These are phyloP conservation scores for Epichloe gansuensis DNA, from an alignment of 2,329 filamentous ascomycete species.

Conservation along the genomic window DNA sequence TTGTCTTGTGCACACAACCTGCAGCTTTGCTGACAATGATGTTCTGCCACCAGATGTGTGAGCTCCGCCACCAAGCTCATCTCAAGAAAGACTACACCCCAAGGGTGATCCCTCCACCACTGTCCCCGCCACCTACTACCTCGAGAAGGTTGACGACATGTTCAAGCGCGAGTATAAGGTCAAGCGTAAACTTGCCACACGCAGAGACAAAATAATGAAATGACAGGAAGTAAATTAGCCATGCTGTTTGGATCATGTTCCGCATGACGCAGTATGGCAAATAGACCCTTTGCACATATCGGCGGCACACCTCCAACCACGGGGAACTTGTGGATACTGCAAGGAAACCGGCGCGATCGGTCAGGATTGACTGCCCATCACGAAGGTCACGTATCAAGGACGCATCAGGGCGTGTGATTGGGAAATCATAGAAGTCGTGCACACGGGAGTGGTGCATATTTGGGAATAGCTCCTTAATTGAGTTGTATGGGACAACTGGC, in stretches of 20 bases:
- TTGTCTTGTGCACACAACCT: background rate
- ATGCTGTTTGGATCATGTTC: slow-evolving; percentile 3
- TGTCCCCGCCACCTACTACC: slow-evolving; percentile 59
- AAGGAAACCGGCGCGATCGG: background rate
- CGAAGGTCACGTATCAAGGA: slow-evolving; percentile 7
- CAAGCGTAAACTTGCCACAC: slow-evolving; percentile 44
- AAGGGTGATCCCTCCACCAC: slow-evolving; percentile 57
- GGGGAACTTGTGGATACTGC: background rate
- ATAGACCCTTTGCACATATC: slow-evolving; percentile 1
- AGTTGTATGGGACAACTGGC: background rate
- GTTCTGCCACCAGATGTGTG: slow-evolving; percentile 51
- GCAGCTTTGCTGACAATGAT: slow-evolving; percentile 7
- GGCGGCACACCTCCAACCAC: slow-evolving; percentile 3
- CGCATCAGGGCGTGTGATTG: slow-evolving; percentile 4
- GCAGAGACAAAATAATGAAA: background rate
- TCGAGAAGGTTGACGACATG: slow-evolving; percentile 72
- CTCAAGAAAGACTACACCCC: slow-evolving; percentile 68
- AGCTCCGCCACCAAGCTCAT: slow-evolving; percentile 71
- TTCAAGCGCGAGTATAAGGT: slow-evolving; percentile 69
- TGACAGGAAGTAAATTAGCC: background rate
- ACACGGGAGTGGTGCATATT: slow-evolving; percentile 1
- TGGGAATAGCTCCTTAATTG: slow-evolving; percentile 4
- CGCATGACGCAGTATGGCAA: background rate
- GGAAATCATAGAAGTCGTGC: slow-evolving; percentile 6
- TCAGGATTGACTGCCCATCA: slow-evolving; percentile 2